A percentile compares a stretch with the other conserved stretches of the same genome.
phyloP scores from a whole-genome alignment of 768 basidiomycete species.

The Kwoniella heveanensis region DNA sequence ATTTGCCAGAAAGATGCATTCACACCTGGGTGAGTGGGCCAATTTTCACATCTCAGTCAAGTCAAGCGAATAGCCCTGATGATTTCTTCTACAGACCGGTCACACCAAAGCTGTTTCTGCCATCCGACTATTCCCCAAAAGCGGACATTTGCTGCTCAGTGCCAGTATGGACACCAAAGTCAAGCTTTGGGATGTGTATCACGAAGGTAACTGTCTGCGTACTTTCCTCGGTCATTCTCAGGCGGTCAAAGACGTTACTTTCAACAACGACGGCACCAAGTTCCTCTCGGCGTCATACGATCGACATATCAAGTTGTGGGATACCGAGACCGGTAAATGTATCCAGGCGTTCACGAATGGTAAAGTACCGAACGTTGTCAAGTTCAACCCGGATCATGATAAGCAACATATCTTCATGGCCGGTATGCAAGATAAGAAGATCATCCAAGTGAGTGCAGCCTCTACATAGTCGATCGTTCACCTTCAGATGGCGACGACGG shows the following conservation, averaged over 20 bases:
- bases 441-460: conserved; percentile 89
- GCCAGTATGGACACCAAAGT: conserved; percentile 98
- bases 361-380: conserved; percentile 92
- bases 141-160: conserved; percentile 88
- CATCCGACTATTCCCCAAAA: conserved; percentile 86
- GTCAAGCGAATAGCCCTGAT: neutral
- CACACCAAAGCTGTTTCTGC: conserved; percentile 96
- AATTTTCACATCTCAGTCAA: neutral
- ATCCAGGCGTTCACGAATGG: conserved; percentile 95
- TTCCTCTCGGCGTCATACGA: conserved; percentile 95
- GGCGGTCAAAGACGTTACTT: conserved; percentile 93
- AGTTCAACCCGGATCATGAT: conserved; percentile 93
- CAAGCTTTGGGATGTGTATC: conserved; percentile 98
- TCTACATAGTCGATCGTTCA: too few species aligned
- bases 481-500: too few species aligned
- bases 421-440: conserved; percentile 99
- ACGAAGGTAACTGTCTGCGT: conserved; percentile 90
- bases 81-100: conserved; percentile 63
- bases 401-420: conserved; percentile 96
- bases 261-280: conserved; percentile 85
- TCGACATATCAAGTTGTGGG: conserved; percentile 98
- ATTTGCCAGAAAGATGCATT: conserved; percentile 90
- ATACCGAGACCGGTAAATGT: conserved; percentile 96
- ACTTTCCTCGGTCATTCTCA: conserved; percentile 97
- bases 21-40: conserved; percentile 73